Evolutionary conservation across 2,329 filamentous ascomycete genomes (phyloP).

Genomic region (Neofusicoccum kwambonambiense): DNA sequence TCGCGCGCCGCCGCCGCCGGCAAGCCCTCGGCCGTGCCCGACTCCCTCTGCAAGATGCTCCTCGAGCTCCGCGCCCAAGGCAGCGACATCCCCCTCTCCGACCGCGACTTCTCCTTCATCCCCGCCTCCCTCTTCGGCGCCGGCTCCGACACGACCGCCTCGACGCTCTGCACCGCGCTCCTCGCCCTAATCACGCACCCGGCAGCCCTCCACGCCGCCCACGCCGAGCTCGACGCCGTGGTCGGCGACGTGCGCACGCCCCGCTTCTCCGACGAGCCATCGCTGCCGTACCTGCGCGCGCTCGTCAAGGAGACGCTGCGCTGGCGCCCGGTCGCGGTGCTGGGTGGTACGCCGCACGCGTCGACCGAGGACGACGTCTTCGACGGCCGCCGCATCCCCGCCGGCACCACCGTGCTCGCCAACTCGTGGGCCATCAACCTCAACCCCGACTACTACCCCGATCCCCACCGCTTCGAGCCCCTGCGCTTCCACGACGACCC

Average conservation of each 20-base stretch:
- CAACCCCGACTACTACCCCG: conserved; percentile 41
- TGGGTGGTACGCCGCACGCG: conserved; percentile 49
- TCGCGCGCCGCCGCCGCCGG: conserved; percentile 27
- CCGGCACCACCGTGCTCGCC: conserved; percentile 46
- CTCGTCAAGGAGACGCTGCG: conserved; percentile 38
- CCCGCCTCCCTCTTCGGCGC: conserved; percentile 49
- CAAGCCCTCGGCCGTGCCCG: conserved; percentile 31
- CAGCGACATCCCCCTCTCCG: conserved; percentile 31
- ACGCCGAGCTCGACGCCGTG: conserved; percentile 42
- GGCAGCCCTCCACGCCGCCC: conserved; percentile 42
- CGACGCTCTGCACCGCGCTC: conserved; percentile 50
- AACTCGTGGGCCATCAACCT: conserved; percentile 48
- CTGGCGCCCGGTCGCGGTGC: conserved; percentile 41
- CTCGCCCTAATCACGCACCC: conserved; percentile 50
- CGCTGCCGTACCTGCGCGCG: conserved; percentile 40
- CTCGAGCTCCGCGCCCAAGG: conserved; percentile 41
- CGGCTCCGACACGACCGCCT: conserved; percentile 52
- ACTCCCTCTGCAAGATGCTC: conserved; percentile 46
- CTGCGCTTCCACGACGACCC: conserved; percentile 31
- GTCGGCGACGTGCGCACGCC: conserved; percentile 33
- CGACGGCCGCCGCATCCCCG: conserved; percentile 50
- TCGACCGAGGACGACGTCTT: conserved; percentile 50
- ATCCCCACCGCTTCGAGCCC: conserved; percentile 42
- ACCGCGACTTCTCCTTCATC: conserved; percentile 45
- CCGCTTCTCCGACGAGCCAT: conserved; percentile 36